Conservation (phyloP, 1,284 basidiomycete species). For the Apiotrichum siamense region DNA sequence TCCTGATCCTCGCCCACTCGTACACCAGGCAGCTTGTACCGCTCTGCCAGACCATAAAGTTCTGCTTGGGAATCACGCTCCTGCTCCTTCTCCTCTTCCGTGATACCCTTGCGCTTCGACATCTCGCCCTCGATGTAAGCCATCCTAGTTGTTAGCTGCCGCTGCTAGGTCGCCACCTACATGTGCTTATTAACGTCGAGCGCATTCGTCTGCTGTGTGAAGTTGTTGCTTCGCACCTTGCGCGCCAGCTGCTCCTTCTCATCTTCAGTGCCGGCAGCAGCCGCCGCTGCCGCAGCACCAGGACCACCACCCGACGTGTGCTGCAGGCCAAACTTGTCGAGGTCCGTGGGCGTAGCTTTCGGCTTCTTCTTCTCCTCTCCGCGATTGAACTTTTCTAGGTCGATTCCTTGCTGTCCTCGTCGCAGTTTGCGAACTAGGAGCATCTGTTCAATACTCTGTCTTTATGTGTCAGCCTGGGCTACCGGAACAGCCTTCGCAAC, state of each 20-base stretch:
- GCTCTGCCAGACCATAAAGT: slow-evolving; percentile 71
- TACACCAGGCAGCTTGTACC: slow-evolving; percentile 47
- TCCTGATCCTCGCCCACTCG: slow-evolving; percentile 56
- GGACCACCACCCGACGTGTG: no score
- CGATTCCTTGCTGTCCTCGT: slow-evolving; percentile 68
- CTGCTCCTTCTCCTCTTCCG: slow-evolving; percentile 51
- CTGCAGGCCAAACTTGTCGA: slow-evolving; percentile 54
- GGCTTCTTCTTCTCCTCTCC: slow-evolving; percentile 65
- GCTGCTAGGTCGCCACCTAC: slow-evolving; percentile 51
- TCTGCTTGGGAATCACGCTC: slow-evolving; percentile 56
- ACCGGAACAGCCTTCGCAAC: neutral
- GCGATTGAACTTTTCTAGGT: slow-evolving; percentile 72
- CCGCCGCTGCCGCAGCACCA: slow-evolving; percentile 31
- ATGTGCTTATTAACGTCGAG: slow-evolving; percentile 98
- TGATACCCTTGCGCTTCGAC: slow-evolving; percentile 62
- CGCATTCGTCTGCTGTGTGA: slow-evolving; percentile 92
- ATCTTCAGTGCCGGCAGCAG: slow-evolving; percentile 42
- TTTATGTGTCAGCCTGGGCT: slow-evolving; percentile 18
- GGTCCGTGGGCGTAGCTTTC: slow-evolving; percentile 51
- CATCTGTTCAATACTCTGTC: slow-evolving; percentile 63
- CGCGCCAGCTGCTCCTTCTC: slow-evolving; percentile 61
- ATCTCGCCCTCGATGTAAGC: slow-evolving; percentile 93
- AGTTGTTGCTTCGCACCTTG: slow-evolving; percentile 78
- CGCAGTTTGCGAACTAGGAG: slow-evolving; percentile 75
- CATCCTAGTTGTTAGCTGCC: slow-evolving; percentile 61